Evolutionary conservation across 768 basidiomycete species (phyloP), one percentile per base, ranked within the genome.

Genomic region (Phylloporus arenicola): DNA sequence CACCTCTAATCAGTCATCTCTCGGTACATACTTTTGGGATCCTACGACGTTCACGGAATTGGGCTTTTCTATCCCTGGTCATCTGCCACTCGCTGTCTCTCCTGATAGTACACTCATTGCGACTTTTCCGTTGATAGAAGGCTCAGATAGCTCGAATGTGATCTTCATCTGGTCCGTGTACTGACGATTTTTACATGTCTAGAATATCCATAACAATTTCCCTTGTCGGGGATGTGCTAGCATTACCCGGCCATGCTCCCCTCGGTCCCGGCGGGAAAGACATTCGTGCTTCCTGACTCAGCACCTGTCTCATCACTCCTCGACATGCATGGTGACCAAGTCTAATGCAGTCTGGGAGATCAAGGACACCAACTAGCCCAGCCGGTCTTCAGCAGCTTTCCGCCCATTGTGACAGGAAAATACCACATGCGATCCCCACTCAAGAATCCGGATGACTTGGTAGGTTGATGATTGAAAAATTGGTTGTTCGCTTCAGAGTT

Each of bases 21-120:
- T 48, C 30, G 53, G 43, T 17, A 1, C 27, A 31, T 56, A 43
- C 37, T 34, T 50, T 49, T 50, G 34, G 52, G 30, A 54, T 30
- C 40, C 47, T 16, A 16, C 20, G 30, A 46, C 38, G 7, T 55
- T 48, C 19, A 17, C 29, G 11, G 42, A 55, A 40, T 0, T 47
- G 12, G 30, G 22, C 43, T n/a, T 29, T 17, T 2, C 4, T 37
- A 47, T 47, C 3, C 35, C 35, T 14, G 9, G 9, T 30, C 46
- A 30, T 34, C 51, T 41, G 10, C 35, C 45, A 4, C 45, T 47
- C 19, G 33, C 33, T 13, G 6, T 44, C 11, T 47, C 52, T 4
- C 10, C 20, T 7, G 20, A 31, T 37, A 3, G 38, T 3, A 19
- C n/a, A 11, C 40, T n/a, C 12, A 30, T 53, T 34, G 51, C 44